Evolutionary conservation across 2,329 filamentous ascomycete species (phyloP).

Genomic region (Verticillium zaregamsianum): DNA sequence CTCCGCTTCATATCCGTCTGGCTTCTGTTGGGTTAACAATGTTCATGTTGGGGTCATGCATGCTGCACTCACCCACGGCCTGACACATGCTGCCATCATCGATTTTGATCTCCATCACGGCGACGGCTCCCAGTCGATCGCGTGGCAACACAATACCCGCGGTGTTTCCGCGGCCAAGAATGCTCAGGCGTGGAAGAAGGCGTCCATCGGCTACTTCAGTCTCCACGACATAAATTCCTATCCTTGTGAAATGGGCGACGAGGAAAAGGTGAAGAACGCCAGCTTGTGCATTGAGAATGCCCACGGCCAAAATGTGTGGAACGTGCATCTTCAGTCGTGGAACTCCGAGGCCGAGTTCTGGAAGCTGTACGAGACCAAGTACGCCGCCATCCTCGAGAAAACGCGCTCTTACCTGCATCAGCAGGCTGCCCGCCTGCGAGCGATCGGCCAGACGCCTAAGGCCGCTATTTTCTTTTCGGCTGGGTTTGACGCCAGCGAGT

Average conservation of each 20-base stretch:
- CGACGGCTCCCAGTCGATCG: slow-evolving; percentile 91
- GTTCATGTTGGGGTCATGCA: slow-evolving; percentile 96
- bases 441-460: slow-evolving; percentile 60
- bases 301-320: slow-evolving; percentile 93
- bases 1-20: slow-evolving; percentile 81
- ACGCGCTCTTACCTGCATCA: slow-evolving; percentile 69
- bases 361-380: slow-evolving; percentile 77
- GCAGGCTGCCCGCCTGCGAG: slow-evolving; percentile 64
- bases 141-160: slow-evolving; percentile 84
- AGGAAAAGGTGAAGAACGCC: slow-evolving; percentile 88
- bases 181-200: slow-evolving; percentile 72
- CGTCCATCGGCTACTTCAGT: slow-evolving; percentile 91
- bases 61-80: slow-evolving; percentile 73
- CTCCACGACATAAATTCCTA: slow-evolving; percentile 98
- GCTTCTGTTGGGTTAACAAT: slow-evolving; percentile 99
- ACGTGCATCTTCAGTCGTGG: slow-evolving; percentile 89
- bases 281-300: slow-evolving; percentile 93
- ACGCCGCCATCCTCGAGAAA: slow-evolving; percentile 74
- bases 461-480: slow-evolving; percentile 93
- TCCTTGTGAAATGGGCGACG: slow-evolving; percentile 90
- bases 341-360: slow-evolving; percentile 82
- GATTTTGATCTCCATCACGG: slow-evolving; percentile 92
- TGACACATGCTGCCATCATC: slow-evolving; percentile 91
- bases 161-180: slow-evolving; percentile 63
- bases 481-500: slow-evolving; percentile 95